Evolutionary conservation across 352 stramenopile genomes (phyloP).

Genomic region (Pythium phragmitis): DNA sequence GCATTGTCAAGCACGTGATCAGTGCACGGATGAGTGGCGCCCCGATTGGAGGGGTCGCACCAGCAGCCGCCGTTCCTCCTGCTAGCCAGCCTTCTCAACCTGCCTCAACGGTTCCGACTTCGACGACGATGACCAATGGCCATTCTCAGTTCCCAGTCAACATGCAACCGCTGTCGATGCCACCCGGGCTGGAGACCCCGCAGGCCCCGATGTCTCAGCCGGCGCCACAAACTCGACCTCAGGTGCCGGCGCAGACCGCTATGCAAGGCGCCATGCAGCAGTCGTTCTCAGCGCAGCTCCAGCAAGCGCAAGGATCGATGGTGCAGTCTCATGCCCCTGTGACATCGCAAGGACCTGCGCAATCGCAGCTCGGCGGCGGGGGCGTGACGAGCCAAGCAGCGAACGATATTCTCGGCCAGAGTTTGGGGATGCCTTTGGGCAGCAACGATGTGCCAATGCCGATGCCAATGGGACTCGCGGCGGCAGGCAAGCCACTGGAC

Average conservation of each 20-base stretch:
- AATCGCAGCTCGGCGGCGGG: neutral
- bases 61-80: too few relatives aligned
- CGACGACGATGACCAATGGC: constrained; percentile 1
- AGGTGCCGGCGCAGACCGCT: neutral
- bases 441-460: constrained; percentile 6
- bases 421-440: constrained; percentile 11
- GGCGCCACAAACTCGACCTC: neutral
- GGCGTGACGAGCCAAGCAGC: constrained; percentile 16
- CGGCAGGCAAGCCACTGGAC: constrained; percentile 19
- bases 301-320: constrained; percentile 18
- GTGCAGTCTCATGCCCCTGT: constrained; percentile 12
- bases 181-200: constrained; percentile 16
- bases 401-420: constrained; percentile 29
- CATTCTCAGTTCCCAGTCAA: constrained; percentile 17
- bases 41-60: neutral
- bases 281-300: constrained; percentile 26
- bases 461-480: neutral
- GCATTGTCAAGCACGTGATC: constrained; percentile 84
- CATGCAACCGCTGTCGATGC: constrained; percentile 30
- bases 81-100: too few relatives aligned
- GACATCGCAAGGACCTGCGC: constrained; percentile 2
- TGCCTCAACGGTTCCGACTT: too few relatives aligned
- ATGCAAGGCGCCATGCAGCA: constrained; percentile 8
- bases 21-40: constrained; percentile 32
- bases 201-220: constrained; percentile 4